Percentiles rank a stretch among this genome's conserved stretches.
phyloP scores from a whole-genome alignment of 139 green algal genomes.

The Zygnema circumcarinatum region DNA sequence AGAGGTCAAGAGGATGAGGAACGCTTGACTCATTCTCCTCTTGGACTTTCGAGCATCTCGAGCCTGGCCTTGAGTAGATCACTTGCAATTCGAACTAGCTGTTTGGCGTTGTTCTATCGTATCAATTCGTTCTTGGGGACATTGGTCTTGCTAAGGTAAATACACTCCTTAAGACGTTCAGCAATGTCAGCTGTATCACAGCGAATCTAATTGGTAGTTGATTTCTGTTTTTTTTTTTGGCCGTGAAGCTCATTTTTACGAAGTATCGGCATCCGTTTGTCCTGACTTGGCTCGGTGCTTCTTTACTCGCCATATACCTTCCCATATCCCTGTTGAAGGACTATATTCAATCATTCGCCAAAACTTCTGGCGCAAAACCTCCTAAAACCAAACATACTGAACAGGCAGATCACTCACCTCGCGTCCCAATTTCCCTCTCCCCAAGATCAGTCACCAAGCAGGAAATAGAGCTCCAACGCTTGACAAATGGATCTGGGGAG shows the following conservation, averaged over 20 bases:
- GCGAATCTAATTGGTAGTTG: too few relatives aligned
- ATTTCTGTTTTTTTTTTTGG: slow-evolving; percentile 1
- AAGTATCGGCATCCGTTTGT: slow-evolving; percentile 47
- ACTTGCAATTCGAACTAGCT: too few relatives aligned
- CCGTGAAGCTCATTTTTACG: slow-evolving; percentile 44
- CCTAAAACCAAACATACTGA: neutral
- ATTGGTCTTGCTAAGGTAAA: too few relatives aligned
- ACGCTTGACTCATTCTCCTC: too few relatives aligned
- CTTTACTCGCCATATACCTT: slow-evolving; percentile 36
- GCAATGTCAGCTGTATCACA: too few relatives aligned
- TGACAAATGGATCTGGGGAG: slow-evolving; percentile 18
- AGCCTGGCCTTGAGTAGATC: too few relatives aligned
- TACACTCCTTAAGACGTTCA: too few relatives aligned
- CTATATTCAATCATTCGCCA: slow-evolving; percentile 12
- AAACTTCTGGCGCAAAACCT: neutral
- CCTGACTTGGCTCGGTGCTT: slow-evolving; percentile 46
- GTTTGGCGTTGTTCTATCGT: too few relatives aligned
- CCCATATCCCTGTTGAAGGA: slow-evolving; percentile 38
- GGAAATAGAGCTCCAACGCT: slow-evolving; percentile 11
- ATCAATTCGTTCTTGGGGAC: too few relatives aligned
- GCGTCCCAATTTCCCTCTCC: neutral
- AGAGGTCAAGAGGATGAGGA: too few relatives aligned
- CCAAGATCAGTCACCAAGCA: neutral
- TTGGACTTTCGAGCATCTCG: too few relatives aligned
- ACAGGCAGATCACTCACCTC: neutral